Percentiles rank a stretch among this genome's conserved stretches.
These are phyloP conservation scores for Neospora caninum DNA, from an alignment of 169 alveolate genomes.

Conservation along the genomic window DNA sequence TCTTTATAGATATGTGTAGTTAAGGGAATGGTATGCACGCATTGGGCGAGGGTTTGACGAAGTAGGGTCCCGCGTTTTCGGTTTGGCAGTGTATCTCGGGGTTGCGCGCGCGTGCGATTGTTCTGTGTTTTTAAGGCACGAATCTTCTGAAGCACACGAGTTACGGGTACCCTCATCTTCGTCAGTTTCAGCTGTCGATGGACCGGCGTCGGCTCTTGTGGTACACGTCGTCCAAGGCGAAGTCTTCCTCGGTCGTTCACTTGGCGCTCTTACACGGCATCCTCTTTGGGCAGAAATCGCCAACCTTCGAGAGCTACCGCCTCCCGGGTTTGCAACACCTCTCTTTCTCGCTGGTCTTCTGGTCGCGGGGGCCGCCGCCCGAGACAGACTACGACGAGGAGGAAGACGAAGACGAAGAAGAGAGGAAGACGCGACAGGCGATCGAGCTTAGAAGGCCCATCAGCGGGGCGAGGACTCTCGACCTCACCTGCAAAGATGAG, in stretches of 20 bases:
- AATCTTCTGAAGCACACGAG: slow-evolving; percentile 74
- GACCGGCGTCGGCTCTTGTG: slow-evolving; percentile 75
- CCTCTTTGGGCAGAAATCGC: slow-evolving; percentile 76
- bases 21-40: too few relatives aligned
- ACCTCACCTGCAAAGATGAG: slow-evolving; percentile 80
- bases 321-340: slow-evolving; percentile 75
- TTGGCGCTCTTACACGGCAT: slow-evolving; percentile 66
- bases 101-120: not conserved
- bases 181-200: slow-evolving; percentile 78
- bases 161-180: slow-evolving; percentile 76
- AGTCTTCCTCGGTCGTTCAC: slow-evolving; percentile 48
- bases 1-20: too few relatives aligned
- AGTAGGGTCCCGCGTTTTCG: too few relatives aligned
- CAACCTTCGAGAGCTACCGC: slow-evolving; percentile 71
- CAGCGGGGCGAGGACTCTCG: slow-evolving; percentile 66
- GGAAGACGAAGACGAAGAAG: not conserved
- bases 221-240: slow-evolving; percentile 73
- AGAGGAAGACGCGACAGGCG: not conserved
- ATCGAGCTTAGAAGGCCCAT: not conserved
- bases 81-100: too few relatives aligned
- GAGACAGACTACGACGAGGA: not conserved
- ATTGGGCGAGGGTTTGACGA: too few relatives aligned
- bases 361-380: slow-evolving; percentile 26
- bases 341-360: slow-evolving; percentile 74
- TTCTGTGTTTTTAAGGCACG: slow-evolving; percentile 31